Evolutionary conservation across 768 basidiomycete species (phyloP).

Genomic region (Clitopilus passeckerianus): DNA sequence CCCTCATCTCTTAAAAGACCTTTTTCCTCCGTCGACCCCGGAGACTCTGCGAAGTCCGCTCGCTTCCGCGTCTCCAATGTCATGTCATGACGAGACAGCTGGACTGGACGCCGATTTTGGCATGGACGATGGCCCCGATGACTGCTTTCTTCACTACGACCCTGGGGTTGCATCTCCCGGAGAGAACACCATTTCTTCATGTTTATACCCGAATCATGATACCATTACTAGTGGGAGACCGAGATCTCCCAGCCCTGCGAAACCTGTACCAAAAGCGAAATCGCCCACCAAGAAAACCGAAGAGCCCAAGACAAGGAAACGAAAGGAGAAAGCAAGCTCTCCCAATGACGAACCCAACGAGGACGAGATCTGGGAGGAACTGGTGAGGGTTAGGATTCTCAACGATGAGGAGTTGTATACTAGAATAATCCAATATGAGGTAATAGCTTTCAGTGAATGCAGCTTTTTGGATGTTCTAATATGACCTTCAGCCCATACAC

Average conservation of each 20-base stretch:
- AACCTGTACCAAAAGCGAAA: constrained; percentile 6
- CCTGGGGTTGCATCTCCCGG: constrained; percentile 11
- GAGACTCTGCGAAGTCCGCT: not conserved
- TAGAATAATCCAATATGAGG: constrained; percentile 65
- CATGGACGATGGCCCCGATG: constrained; percentile 12
- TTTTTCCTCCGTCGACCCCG: not conserved
- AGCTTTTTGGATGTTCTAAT: not conserved
- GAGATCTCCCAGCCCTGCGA: not conserved
- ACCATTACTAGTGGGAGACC: not conserved
- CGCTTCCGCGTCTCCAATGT: not conserved
- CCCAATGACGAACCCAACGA: constrained; percentile 18
- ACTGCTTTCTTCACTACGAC: constrained; percentile 29
- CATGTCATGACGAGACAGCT: not conserved
- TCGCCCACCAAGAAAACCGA: constrained; percentile 2
- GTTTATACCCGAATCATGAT: not conserved
- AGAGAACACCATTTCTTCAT: not conserved
- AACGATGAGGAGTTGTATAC: constrained; percentile 42
- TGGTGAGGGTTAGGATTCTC: constrained; percentile 36
- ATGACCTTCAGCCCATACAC: constrained; percentile 44
- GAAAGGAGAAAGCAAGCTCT: constrained; percentile 9
- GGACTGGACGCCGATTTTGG: not conserved
- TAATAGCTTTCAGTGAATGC: constrained; percentile 16
- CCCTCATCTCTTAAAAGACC: not conserved
- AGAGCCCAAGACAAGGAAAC: constrained; percentile 6
- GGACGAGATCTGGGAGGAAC: constrained; percentile 36